These are phyloP conservation scores for Pseudonectria foliicola DNA, from an alignment of 2,329 filamentous ascomycete genomes.

Conservation along the genomic window DNA sequence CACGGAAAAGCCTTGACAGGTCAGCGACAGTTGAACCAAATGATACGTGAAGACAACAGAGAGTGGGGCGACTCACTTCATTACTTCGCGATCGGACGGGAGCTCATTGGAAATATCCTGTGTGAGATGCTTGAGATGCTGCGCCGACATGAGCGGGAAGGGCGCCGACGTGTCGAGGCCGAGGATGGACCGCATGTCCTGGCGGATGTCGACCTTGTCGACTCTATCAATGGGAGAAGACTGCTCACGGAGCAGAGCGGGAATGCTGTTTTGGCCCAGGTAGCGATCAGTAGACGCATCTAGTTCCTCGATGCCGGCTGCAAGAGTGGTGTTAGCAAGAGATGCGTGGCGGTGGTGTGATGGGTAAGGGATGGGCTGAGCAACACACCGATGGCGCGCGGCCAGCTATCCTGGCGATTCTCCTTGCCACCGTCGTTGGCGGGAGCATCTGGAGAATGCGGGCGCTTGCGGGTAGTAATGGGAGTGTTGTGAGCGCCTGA, in stretches of 20 bases:
- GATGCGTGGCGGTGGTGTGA: slow-evolving; percentile 14
- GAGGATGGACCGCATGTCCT: slow-evolving; percentile 59
- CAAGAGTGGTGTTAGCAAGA: slow-evolving; percentile 6
- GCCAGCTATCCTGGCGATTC: slow-evolving; percentile 36
- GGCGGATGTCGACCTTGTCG: slow-evolving; percentile 50
- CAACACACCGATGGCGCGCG: slow-evolving; percentile 32
- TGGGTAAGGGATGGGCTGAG: not conserved
- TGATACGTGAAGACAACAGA: no score
- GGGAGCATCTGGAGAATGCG: slow-evolving; percentile 25
- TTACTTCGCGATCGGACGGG: slow-evolving; percentile 57
- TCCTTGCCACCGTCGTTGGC: slow-evolving; percentile 25
- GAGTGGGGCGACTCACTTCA: slow-evolving; percentile 47
- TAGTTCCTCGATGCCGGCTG: slow-evolving; percentile 43
- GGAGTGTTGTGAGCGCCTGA: slow-evolving; percentile 8
- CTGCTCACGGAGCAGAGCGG: slow-evolving; percentile 57
- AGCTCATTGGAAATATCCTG: slow-evolving; percentile 55
- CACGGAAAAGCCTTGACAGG: slow-evolving; percentile 48
- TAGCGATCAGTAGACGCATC: slow-evolving; percentile 53
- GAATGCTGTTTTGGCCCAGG: slow-evolving; percentile 61
- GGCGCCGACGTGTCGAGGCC: slow-evolving; percentile 60
- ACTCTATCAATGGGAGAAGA: slow-evolving; percentile 45
- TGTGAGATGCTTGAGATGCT: slow-evolving; percentile 53
- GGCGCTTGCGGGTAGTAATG: slow-evolving; percentile 23
- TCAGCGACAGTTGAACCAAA: slow-evolving; percentile 9
- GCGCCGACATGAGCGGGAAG: slow-evolving; percentile 59